These are phyloP conservation scores for Yueomyces sp. DNA, from an alignment of 805 yeast species.

Conservation along the genomic window DNA sequence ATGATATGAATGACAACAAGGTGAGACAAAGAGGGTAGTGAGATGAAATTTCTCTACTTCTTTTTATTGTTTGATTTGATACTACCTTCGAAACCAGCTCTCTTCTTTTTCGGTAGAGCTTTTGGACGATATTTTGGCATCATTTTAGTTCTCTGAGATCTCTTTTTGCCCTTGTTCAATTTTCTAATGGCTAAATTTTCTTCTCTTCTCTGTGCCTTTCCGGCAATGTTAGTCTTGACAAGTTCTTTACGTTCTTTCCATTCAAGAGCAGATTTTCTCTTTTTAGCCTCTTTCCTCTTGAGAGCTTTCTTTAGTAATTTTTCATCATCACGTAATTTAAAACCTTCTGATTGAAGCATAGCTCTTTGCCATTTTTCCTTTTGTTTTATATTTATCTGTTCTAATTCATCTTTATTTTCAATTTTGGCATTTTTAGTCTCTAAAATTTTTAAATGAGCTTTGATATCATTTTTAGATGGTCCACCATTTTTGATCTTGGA, in stretches of 20 bases:
- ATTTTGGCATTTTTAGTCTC: conserved; percentile 62
- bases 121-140: conserved; percentile 48
- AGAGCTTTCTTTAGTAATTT: conserved; percentile 73
- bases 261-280: conserved; percentile 76
- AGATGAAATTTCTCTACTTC: neutral
- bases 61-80: conserved; percentile 13
- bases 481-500: conserved; percentile 34
- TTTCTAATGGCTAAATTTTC: conserved; percentile 77
- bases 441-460: conserved; percentile 64
- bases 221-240: conserved; percentile 62
- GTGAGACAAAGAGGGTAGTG: no score
- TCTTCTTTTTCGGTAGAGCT: conserved; percentile 30
- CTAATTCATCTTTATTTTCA: conserved; percentile 47
- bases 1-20: no score
- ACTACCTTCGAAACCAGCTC: conserved; percentile 91
- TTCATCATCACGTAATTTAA: conserved; percentile 82
- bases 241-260: conserved; percentile 84
- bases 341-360: conserved; percentile 77
- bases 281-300: conserved; percentile 68
- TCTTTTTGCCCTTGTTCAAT: conserved; percentile 72
- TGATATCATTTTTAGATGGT: conserved; percentile 72
- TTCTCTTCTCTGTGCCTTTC: conserved; percentile 77
- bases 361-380: conserved; percentile 80
- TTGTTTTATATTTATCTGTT: conserved; percentile 41
- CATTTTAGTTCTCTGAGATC: conserved; percentile 60